Evolutionary conservation across 2,329 filamentous ascomycete genomes (phyloP), one percentile per base, ranked within the genome.

Genomic region (Tympanopsis confertula): DNA sequence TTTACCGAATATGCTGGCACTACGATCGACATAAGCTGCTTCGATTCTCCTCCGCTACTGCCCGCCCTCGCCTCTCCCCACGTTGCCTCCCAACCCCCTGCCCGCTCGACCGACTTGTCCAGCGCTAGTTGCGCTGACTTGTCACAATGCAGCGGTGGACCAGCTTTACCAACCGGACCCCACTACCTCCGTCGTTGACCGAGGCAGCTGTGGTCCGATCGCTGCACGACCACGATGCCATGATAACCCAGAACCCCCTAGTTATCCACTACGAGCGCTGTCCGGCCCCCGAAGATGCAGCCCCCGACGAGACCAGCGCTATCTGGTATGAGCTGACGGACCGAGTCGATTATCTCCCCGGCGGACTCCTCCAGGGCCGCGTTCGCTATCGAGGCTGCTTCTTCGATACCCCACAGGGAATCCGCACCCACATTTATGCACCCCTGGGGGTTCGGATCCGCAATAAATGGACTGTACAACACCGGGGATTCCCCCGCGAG

Each of bases 311-410:
- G 12, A 15, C 10, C 7, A 7, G 15, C 30, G 12, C 12, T 15
- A 33, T 17, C 12, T 33, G 30, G 30, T 33, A 33, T 15, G 30
- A 33, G 17, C 17, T 33, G 30, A 33, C 30, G 12, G 30, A 33
- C 30, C 12, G 30, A 10, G 17, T 33, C 30, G 7, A 13, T 7
- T 33, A 10, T 17, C 30, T 33, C 7, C 30, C 30, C 10, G 30
- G 30, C 7, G 15, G 15, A 18, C 7, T 10, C 7, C 15, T 33
- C 17, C 30, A 15, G 30, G 30, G 30, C 10, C 10, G 17, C 7
- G 15, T 33, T 15, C 10, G 30, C 30, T 33, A 33, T 15, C 10
- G 15, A 33, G 30, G 12, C 7, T 10, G 30, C 15, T 33, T 33
- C 15, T 15, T 7, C 7, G 30, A 33, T 33, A 10, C 17, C 7